Percentiles rank a stretch among this genome's conserved stretches.
These are phyloP conservation scores for Marasmius sp. DNA, from an alignment of 1,284 basidiomycete genomes.

Conservation along the genomic window DNA sequence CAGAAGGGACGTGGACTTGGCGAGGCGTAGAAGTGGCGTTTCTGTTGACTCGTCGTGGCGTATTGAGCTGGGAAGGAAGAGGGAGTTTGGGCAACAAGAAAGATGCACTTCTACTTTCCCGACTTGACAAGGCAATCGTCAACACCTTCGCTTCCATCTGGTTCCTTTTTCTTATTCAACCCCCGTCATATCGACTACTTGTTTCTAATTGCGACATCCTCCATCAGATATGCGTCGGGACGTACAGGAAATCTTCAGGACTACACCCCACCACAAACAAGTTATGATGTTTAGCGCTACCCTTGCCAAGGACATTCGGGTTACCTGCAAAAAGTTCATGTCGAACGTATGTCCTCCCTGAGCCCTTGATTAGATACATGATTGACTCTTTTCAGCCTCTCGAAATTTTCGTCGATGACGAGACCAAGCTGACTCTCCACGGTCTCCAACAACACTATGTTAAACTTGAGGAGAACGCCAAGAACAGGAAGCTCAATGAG, in stretches of 20 bases:
- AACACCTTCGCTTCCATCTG: constrained; percentile 26
- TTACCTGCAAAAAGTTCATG: constrained; percentile 99
- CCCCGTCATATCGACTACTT: constrained; percentile 34
- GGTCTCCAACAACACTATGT: constrained; percentile 99
- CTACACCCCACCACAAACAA: constrained; percentile 99
- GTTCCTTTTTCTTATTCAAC: constrained; percentile 47
- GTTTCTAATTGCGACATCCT: constrained; percentile 69
- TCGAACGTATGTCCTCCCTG: constrained; percentile 74
- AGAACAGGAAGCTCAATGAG: constrained; percentile 98
- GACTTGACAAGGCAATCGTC: background rate
- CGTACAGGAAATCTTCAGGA: constrained; percentile 99
- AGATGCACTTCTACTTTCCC: background rate
- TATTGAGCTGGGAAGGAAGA: background rate
- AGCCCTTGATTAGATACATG: constrained; percentile 1
- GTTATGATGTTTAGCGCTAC: constrained; percentile 99
- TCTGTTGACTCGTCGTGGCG: background rate
- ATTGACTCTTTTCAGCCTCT: constrained; percentile 61
- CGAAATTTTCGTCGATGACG: constrained; percentile 99
- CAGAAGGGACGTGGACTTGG: background rate
- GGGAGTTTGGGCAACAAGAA: background rate
- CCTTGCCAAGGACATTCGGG: constrained; percentile 93
- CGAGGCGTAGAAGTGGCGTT: background rate
- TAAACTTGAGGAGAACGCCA: constrained; percentile 91
- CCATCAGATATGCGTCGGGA: constrained; percentile 99
- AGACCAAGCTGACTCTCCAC: constrained; percentile 98